Evolutionary conservation across 2,329 filamentous ascomycete genomes (phyloP).

Genomic region (Kalmusia sp.): DNA sequence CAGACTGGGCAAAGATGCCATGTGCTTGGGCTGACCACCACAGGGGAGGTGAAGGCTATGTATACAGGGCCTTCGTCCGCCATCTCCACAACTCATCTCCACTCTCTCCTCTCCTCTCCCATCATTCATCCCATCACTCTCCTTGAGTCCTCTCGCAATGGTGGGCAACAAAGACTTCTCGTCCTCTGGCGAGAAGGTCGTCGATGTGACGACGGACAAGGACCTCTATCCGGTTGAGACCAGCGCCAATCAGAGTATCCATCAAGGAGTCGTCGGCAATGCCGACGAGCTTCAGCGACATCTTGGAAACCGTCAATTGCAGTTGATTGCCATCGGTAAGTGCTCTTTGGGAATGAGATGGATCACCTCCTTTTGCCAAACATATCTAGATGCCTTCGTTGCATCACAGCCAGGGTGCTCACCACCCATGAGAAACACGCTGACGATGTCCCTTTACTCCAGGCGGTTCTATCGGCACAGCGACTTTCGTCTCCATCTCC

Average conservation of each 20-base stretch:
- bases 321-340: constrained; percentile 39
- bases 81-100: background rate
- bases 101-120: background rate
- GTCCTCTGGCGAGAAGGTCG: constrained; percentile 14
- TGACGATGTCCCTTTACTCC: background rate
- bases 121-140: constrained; percentile 1
- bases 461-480: constrained; percentile 37
- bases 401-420: no score
- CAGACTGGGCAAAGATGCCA: background rate
- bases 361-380: no score
- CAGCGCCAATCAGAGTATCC: background rate
- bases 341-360: no score
- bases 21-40: background rate
- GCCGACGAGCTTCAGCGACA: constrained; percentile 34
- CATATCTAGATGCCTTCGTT: no score
- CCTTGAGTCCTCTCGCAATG: constrained; percentile 13
- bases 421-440: background rate
- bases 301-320: constrained; percentile 54
- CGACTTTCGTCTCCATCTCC: constrained; percentile 66
- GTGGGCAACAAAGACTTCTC: constrained; percentile 17
- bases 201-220: constrained; percentile 10
- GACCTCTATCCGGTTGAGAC: constrained; percentile 19
- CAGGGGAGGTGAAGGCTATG: background rate
- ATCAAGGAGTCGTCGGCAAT: constrained; percentile 17
- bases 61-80: constrained; percentile 1